These are phyloP conservation scores for Colletotrichum tamarilloi DNA, from an alignment of 2,329 filamentous ascomycete species.

Conservation along the genomic window DNA sequence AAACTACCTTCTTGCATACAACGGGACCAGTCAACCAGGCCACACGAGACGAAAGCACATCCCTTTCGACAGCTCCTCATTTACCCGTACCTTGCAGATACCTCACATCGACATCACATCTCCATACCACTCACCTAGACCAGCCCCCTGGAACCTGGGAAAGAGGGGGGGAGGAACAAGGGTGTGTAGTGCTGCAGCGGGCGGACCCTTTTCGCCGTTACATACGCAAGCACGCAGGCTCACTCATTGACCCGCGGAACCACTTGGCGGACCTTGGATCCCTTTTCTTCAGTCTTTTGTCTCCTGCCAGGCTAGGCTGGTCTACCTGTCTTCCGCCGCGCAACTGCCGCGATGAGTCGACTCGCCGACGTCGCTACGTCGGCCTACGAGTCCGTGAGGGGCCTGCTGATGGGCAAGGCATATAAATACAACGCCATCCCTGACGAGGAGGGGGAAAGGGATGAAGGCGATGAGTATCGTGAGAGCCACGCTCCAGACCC, in stretches of 20 bases:
- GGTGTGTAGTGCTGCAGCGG: conserved; percentile 3
- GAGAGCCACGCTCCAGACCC: conserved; percentile 32
- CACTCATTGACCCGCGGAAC: conserved; percentile 14
- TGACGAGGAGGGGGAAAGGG: conserved; percentile 30
- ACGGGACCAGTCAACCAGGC: background rate
- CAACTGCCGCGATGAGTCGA: conserved; percentile 24
- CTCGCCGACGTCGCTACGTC: conserved; percentile 26
- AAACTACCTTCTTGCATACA: background rate
- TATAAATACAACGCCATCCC: conserved; percentile 46
- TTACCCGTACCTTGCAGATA: conserved; percentile 2
- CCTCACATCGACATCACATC: conserved; percentile 7
- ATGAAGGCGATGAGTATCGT: conserved; percentile 18
- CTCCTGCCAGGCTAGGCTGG: too few relatives aligned
- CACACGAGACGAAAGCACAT: conserved; percentile 2
- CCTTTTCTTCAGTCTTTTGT: background rate
- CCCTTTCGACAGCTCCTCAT: background rate
- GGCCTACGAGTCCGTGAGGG: conserved; percentile 35
- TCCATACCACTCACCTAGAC: background rate
- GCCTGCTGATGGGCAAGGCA: conserved; percentile 34
- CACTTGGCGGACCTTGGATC: background rate
- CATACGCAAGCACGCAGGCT: conserved; percentile 1
- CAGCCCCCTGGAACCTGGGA: conserved; percentile 4
- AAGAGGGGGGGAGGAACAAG: conserved; percentile 3
- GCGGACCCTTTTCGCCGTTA: background rate
- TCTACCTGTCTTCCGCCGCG: background rate